Conservation (phyloP, 192 early-diverging fungal genomes). For the Borealophlyctis nickersoniae region DNA sequence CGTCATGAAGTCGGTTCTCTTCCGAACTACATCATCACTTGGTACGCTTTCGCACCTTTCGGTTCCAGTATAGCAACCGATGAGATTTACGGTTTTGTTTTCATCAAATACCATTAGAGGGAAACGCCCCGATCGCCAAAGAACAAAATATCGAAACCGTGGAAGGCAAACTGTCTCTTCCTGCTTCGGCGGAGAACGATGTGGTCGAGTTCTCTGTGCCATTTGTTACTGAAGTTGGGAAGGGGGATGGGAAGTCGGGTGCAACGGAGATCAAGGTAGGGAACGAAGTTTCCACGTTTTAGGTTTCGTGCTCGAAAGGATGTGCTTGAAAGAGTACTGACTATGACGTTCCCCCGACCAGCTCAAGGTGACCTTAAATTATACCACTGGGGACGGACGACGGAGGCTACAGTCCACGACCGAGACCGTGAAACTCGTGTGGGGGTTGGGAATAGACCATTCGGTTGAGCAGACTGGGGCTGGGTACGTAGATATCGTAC, state of each 20-base stretch:
- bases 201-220: conserved; percentile 40
- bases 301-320: not conserved
- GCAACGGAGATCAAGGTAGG: not conserved
- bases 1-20: conserved; percentile 5
- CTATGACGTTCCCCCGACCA: no score
- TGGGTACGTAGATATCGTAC: conserved; percentile 28
- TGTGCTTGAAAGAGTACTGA: not conserved
- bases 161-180: conserved; percentile 39
- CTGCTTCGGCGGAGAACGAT: conserved; percentile 32
- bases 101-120: conserved; percentile 4
- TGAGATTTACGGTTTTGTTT: no score
- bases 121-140: not conserved
- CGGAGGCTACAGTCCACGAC: conserved; percentile 40
- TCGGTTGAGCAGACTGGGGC: conserved; percentile 49
- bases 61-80: conserved; percentile 17
- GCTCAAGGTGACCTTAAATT: conserved; percentile 42
- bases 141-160: conserved; percentile 34
- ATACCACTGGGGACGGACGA: conserved; percentile 36
- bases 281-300: not conserved
- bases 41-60: conserved; percentile 7
- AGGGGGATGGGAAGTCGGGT: conserved; percentile 36
- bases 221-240: conserved; percentile 39
- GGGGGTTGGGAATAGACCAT: conserved; percentile 49
- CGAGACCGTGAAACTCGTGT: conserved; percentile 47
- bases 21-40: conserved; percentile 19